Conservation (phyloP, 2,329 filamentous ascomycete genomes). For the Elsinoe arachidis region DNA sequence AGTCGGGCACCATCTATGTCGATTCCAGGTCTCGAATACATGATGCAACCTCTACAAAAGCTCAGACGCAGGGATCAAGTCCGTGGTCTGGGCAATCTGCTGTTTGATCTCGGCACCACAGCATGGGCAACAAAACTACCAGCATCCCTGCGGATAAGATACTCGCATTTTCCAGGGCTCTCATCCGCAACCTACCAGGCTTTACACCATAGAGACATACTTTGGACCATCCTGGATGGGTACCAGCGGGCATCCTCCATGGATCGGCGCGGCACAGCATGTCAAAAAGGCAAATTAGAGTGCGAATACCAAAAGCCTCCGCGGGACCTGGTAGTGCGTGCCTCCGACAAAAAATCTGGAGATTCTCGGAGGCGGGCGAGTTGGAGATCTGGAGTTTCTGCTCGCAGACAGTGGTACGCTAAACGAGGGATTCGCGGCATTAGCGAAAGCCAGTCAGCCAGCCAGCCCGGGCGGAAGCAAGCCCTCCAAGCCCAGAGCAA, state of each 20-base stretch:
- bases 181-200: neutral
- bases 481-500: neutral
- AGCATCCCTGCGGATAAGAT: neutral
- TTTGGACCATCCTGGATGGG: no score
- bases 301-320: neutral
- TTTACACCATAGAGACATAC: neutral
- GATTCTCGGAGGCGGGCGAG: neutral
- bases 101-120: neutral
- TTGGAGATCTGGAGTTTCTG: neutral
- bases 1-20: no score
- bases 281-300: no score
- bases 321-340: neutral
- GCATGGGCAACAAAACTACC: neutral
- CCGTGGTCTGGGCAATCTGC: neutral
- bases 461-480: neutral
- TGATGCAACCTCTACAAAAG: neutral
- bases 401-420: slow-evolving; percentile 3
- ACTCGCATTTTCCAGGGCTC: neutral
- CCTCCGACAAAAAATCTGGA: neutral
- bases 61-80: neutral
- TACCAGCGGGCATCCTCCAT: no score
- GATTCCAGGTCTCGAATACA: neutral
- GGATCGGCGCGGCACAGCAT: no score
- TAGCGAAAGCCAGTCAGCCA: slow-evolving; percentile 7
- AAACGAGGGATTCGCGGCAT: neutral